Evolutionary conservation across 306 rosid genomes (phyloP), one percentile per base, ranked within the genome.

Genomic region (Sesbania bispinosa): DNA sequence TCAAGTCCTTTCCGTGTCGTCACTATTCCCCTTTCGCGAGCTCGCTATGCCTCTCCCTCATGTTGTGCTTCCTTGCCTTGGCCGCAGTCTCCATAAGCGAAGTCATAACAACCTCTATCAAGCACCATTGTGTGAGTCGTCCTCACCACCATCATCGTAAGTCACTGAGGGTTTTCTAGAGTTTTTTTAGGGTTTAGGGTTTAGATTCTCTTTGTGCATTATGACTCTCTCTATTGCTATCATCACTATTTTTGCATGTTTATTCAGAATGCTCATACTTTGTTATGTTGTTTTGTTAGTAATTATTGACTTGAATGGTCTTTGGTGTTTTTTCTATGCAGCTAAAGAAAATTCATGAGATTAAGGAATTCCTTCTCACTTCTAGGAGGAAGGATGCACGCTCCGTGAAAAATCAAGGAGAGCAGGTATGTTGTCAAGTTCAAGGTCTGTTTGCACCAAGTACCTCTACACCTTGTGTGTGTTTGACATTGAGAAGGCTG

Each of bases 341-440:
- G 98, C 98, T 95, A 5, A 92, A 92, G 85, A 92, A 92, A 85
- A 89, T 92, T 72, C 90, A 85, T 0, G 98, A 92, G 89, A 92
- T 92, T 4, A 92, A 92, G 65, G 98, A 92, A 58, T 92, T 92
- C 78, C 98, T 92, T 80, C 87, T 92, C 33, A 89, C 95, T 19
- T 92, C 98, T 1, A 79, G 96, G 69, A 89, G 98, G 79, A 92
- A 92, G 80, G 98, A 92, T 78, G 98, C 98, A 0, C 93, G 90
- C 8, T 88, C 92, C 0, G 92, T 92, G 58, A 92, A 92, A n/a
- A 20, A 92, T 92, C 81, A 92, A 86, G 88, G 67, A 89, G 79
- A 84, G 88, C 74, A 92, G 62, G 53, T 94, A 84, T 65, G 94
- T 77, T 27, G 97, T 92, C 19, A 92, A 92, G 94, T 92, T 92